Conservation (phyloP, 2,329 filamentous ascomycete genomes). For the Sphaerostilbella broomeana region DNA sequence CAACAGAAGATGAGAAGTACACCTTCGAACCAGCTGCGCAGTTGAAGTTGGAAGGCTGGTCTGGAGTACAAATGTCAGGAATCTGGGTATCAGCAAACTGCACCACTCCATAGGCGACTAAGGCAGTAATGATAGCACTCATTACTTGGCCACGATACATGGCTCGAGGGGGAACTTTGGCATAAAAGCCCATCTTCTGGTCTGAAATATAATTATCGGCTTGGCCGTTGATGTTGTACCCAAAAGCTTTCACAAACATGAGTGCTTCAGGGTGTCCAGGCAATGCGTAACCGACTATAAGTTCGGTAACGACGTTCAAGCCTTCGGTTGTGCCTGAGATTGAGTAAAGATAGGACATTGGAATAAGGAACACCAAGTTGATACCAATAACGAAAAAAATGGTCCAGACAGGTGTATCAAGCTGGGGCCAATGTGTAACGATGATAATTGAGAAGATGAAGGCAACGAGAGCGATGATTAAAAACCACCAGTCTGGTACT, state of each 20-base stretch:
- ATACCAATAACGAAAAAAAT: slow-evolving; percentile 29
- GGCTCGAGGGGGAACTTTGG: slow-evolving; percentile 27
- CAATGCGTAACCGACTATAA: slow-evolving; percentile 15
- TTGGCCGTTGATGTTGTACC: slow-evolving; percentile 37
- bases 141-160: slow-evolving; percentile 35
- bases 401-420: slow-evolving; percentile 22
- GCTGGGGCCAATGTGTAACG: slow-evolving; percentile 22
- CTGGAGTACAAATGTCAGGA: slow-evolving; percentile 24
- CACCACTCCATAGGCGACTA: slow-evolving; percentile 37
- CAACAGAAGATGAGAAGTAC: slow-evolving; percentile 28
- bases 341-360: slow-evolving; percentile 33
- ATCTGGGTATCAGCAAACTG: slow-evolving; percentile 29
- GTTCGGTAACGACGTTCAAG: slow-evolving; percentile 44
- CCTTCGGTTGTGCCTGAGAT: slow-evolving; percentile 37
- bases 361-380: slow-evolving; percentile 34
- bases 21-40: slow-evolving; percentile 25
- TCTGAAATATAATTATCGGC: slow-evolving; percentile 33
- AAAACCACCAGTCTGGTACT: slow-evolving; percentile 43
- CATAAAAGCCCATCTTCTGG: slow-evolving; percentile 30
- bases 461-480: slow-evolving; percentile 18
- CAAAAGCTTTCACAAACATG: slow-evolving; percentile 47
- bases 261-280: slow-evolving; percentile 29
- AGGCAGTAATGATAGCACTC: slow-evolving; percentile 32
- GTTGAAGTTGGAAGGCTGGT: slow-evolving; percentile 28
- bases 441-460: slow-evolving; percentile 29